A percentile compares a stretch with the other conserved stretches of the same genome.
Evolutionary conservation across 495 filamentous ascomycete genomes (phyloP).

Genomic region (Podospora comata): DNA sequence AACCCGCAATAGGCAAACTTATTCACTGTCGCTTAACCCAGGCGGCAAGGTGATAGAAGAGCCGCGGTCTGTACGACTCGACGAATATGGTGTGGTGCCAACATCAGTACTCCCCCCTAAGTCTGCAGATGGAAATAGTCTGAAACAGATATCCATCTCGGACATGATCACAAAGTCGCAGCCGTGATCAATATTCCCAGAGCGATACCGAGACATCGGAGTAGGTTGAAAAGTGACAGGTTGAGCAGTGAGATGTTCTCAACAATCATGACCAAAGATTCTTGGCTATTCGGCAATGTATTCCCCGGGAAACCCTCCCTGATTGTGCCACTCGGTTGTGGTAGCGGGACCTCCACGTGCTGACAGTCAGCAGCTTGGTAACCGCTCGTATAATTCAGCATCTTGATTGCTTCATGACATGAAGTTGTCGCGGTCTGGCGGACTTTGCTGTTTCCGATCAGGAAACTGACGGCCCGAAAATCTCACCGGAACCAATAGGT

Average conservation of each 20-base stretch:
- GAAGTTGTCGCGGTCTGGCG: background rate
- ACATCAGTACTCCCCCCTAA: constrained; percentile 3
- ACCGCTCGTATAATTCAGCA: background rate
- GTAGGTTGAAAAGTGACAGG: background rate
- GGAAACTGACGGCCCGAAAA: background rate
- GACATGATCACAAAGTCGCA: constrained; percentile 3
- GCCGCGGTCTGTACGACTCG: background rate
- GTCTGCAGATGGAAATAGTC: constrained; percentile 12
- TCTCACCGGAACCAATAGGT: background rate
- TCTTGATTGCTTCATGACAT: constrained; percentile 3
- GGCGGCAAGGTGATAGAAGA: background rate
- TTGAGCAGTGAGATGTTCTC: background rate
- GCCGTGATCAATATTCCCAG: constrained; percentile 1
- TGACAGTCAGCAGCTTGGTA: background rate
- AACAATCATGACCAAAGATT: background rate
- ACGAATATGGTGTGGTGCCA: background rate
- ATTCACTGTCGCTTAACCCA: background rate
- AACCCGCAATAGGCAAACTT: background rate
- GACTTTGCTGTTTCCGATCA: background rate
- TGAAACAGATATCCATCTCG: constrained; percentile 12
- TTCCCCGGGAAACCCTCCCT: background rate
- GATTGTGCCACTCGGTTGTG: background rate
- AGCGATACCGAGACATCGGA: background rate
- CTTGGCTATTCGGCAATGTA: background rate
- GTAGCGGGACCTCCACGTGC: background rate